phyloP scores from a whole-genome alignment of 2,329 filamentous ascomycete genomes.

The Lojkania enalia region DNA sequence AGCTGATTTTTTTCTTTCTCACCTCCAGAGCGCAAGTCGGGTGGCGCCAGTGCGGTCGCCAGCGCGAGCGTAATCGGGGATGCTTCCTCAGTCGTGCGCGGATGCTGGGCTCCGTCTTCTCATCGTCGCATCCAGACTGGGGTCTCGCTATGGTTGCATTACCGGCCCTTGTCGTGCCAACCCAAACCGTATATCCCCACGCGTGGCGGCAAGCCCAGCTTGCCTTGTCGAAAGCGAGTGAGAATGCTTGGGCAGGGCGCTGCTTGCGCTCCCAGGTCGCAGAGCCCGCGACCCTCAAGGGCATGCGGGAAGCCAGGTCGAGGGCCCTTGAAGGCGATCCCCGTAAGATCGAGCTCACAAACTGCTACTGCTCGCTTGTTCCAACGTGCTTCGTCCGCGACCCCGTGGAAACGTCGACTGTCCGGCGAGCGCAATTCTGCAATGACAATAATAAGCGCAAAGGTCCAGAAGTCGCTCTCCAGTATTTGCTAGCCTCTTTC shows the following conservation, averaged over 20 bases:
- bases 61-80: constrained; percentile 17
- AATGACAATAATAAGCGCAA: constrained; percentile 8
- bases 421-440: background rate
- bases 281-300: constrained; percentile 35
- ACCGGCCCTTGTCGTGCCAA: constrained; percentile 20
- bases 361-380: constrained; percentile 28
- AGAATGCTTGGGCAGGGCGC: constrained; percentile 21
- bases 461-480: constrained; percentile 13
- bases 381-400: constrained; percentile 16
- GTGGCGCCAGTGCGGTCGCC: constrained; percentile 27
- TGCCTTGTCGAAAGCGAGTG: constrained; percentile 21
- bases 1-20: constrained; percentile 14
- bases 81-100: constrained; percentile 22
- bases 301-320: constrained; percentile 44
- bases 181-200: constrained; percentile 8
- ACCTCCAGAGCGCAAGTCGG: constrained; percentile 22
- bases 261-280: constrained; percentile 26
- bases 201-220: constrained; percentile 13
- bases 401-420: background rate
- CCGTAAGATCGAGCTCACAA: constrained; percentile 13
- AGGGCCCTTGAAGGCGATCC: constrained; percentile 41
- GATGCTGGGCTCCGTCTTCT: constrained; percentile 20
- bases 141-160: constrained; percentile 10
- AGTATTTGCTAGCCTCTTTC: constrained; percentile 15
- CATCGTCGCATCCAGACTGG: no score